Evolutionary conservation across 495 filamentous ascomycete genomes (phyloP), one percentile per base, ranked within the genome.

Genomic region (Podospora fimiseda): DNA sequence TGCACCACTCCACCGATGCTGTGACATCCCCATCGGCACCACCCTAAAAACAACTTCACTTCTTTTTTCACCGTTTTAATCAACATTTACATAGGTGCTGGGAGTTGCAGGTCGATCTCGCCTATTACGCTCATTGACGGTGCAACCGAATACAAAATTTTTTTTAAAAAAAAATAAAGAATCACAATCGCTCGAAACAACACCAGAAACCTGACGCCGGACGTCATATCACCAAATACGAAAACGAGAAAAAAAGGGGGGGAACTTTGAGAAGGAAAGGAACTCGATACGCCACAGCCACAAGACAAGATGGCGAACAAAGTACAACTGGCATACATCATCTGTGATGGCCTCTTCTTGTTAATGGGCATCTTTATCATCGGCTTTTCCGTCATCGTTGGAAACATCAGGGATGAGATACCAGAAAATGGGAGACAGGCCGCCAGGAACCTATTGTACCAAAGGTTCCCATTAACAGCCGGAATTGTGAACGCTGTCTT

Each of bases 401-500:
- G 77, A 74, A 69, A 75, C 70, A 68, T 70, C 63, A 58, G 70
- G 65, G 59, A 70, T 73, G 64, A 70, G 64, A 24, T 58, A 57
- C 54, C 71, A 56, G 50, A 69, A 60, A 54, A 86, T 66, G 61
- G 70, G 66, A 48, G 67, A 65, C 54, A 84, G 71, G 82, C 85
- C 15, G 84, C 84, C 27, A 70, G 76, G 47, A 75, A 85, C 58
- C 60, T 89, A 22, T 63, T 90, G 24, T 78, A 88, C 61, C 64
- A 70, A 52, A 68, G 70, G 56, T 80, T 83, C 60, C 83, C 86
- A 38, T 61, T 86, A 30, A 77, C 71, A 82, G 86, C 80, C 14
- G 82, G 80, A 5, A 79, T 88, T 43, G 80, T 75, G 48, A 88
- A 89, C 60, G 74, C 82, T 15, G 72, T 82, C 59, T 67, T 89